phyloP scores from a whole-genome alignment of 768 basidiomycete species.

The Boletus rex-veris region DNA sequence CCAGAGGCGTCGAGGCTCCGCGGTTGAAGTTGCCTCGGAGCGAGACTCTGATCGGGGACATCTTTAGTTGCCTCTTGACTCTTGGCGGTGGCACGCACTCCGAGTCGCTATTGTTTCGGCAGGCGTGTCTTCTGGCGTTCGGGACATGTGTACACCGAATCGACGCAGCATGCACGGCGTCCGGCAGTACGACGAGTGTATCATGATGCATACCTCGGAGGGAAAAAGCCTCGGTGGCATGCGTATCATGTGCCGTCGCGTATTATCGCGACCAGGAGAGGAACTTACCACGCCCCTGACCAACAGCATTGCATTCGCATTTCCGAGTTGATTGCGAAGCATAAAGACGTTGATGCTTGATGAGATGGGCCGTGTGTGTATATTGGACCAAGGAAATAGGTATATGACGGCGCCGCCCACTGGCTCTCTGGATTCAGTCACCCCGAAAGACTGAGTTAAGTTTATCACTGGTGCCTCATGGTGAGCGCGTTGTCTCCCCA shows the following conservation, averaged over 20 bases:
- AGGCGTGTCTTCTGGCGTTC: background rate
- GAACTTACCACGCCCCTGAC: background rate
- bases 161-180: background rate
- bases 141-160: background rate
- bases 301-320: background rate
- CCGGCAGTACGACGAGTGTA: background rate
- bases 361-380: background rate
- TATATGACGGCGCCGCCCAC: background rate
- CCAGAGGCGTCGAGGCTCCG: background rate
- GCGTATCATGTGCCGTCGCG: background rate
- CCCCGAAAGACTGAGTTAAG: constrained; percentile 15
- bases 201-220: background rate
- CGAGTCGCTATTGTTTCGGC: background rate
- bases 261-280: background rate
- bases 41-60: background rate
- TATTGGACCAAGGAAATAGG: background rate
- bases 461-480: constrained; percentile 24
- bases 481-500: constrained; percentile 23
- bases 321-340: constrained; percentile 4
- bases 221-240: constrained; percentile 12
- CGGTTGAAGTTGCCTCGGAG: background rate
- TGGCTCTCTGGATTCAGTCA: constrained; percentile 1
- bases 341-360: background rate
- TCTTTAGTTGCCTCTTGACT: background rate
- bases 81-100: background rate